These are phyloP conservation scores for Wickerhamomyces strasburgensis DNA, from an alignment of 805 yeast species.

Conservation along the genomic window DNA sequence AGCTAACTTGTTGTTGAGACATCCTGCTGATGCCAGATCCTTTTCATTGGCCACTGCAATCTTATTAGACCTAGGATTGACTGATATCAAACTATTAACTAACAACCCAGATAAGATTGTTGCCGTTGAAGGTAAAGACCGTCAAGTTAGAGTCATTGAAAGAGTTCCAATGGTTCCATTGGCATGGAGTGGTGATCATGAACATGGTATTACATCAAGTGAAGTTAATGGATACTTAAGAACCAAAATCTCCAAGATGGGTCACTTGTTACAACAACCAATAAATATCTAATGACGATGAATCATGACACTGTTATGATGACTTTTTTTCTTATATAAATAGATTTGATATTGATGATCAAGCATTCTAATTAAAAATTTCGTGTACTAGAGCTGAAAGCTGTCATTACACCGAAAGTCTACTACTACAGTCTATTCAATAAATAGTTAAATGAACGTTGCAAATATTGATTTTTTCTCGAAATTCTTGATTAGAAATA, in stretches of 20 bases:
- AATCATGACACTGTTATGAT: too few relatives aligned
- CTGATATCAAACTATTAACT: conserved; percentile 71
- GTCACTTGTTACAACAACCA: conserved; percentile 69
- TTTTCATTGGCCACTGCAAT: conserved; percentile 94
- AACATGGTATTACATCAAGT: conserved; percentile 64
- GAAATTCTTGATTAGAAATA: too few relatives aligned
- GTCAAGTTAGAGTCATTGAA: conserved; percentile 70
- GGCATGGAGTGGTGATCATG: conserved; percentile 61
- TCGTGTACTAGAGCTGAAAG: too few relatives aligned
- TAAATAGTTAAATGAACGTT: too few relatives aligned
- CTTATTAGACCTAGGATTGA: conserved; percentile 72
- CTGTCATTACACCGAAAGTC: too few relatives aligned
- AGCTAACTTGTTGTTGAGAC: conserved; percentile 86
- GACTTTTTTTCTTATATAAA: too few relatives aligned
- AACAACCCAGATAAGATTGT: conserved; percentile 95
- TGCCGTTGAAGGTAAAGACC: conserved; percentile 87
- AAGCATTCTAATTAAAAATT: too few relatives aligned
- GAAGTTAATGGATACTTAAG: conserved; percentile 92
- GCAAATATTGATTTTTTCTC: too few relatives aligned
- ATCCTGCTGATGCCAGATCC: conserved; percentile 97
- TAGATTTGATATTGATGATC: too few relatives aligned
- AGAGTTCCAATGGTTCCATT: conserved; percentile 97
- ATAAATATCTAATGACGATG: conserved; percentile 18
- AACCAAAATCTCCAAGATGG: conserved; percentile 96
- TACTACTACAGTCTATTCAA: too few relatives aligned